These are phyloP conservation scores for Breynia disticha DNA, from an alignment of 441 rosid genomes.

Conservation along the genomic window DNA sequence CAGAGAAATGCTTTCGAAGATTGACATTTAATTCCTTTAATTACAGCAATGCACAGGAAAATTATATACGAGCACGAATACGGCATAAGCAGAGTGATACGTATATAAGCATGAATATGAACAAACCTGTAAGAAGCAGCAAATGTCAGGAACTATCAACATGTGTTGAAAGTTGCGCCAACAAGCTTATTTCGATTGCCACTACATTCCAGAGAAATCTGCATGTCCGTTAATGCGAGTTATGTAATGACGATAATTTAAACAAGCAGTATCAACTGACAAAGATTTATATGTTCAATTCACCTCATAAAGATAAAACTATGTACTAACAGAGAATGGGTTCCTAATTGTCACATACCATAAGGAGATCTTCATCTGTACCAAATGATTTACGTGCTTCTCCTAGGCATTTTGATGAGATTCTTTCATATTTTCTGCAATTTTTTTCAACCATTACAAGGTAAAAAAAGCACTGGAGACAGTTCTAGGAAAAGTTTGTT, in stretches of 20 bases:
- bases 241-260: background rate
- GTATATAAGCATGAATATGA: no score
- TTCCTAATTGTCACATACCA: slow-evolving; percentile 30
- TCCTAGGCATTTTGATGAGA: slow-evolving; percentile 61
- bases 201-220: slow-evolving; percentile 47
- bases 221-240: slow-evolving; percentile 4
- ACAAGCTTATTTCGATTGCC: slow-evolving; percentile 17
- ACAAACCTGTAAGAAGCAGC: no score
- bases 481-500: background rate
- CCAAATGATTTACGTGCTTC: slow-evolving; percentile 80
- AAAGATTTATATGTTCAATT: no score
- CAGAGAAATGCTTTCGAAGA: slow-evolving; percentile 1
- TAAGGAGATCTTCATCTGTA: slow-evolving; percentile 86
- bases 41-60: slow-evolving; percentile 10
- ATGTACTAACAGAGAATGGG: no score
- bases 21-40: slow-evolving; percentile 2
- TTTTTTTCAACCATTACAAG: background rate
- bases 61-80: no score
- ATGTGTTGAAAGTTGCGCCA: slow-evolving; percentile 5
- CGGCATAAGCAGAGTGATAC: no score
- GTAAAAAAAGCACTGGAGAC: background rate
- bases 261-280: background rate
- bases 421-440: slow-evolving; percentile 49
- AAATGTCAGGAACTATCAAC: slow-evolving; percentile 9
- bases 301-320: no score